Percentiles rank a stretch among this genome's conserved stretches.
phyloP scores from a whole-genome alignment of 75 land plant genomes.

The Cryptomeria japonica region DNA sequence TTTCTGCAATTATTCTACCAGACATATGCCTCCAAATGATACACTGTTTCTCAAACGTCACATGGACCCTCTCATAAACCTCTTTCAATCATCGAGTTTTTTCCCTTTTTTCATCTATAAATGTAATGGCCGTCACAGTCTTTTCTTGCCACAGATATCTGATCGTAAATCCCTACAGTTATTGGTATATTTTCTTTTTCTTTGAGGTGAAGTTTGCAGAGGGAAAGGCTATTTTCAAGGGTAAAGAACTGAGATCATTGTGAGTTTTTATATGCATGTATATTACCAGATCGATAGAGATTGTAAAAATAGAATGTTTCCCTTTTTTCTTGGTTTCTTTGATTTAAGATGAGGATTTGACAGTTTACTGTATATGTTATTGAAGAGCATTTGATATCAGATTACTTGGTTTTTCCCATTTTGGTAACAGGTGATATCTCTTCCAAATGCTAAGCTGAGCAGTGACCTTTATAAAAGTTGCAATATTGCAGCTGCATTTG shows the following conservation, averaged over 20 bases:
- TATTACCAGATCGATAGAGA: too few relatives aligned
- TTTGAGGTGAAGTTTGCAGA: not conserved
- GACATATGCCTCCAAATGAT: not conserved
- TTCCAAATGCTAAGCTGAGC: too few relatives aligned
- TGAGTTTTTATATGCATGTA: not conserved
- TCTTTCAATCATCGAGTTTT: not conserved
- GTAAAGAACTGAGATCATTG: not conserved
- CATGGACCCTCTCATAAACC: not conserved
- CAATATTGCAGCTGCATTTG: too few relatives aligned
- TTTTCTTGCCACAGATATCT: not conserved
- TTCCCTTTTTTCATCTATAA: not conserved
- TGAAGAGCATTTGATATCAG: too few relatives aligned
- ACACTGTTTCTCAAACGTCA: not conserved
- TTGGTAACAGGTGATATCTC: too few relatives aligned
- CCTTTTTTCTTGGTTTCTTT: too few relatives aligned
- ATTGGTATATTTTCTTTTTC: not conserved
- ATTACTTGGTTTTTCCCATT: too few relatives aligned
- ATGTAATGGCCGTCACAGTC: not conserved
- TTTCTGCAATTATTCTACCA: not conserved
- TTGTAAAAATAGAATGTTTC: too few relatives aligned
- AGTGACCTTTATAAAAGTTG: too few relatives aligned
- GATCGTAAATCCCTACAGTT: not conserved
- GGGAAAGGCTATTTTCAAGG: not conserved
- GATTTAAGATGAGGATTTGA: too few relatives aligned
- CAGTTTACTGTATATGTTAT: too few relatives aligned